These are phyloP conservation scores for Arctium minus DNA, from an alignment of 129 eudicot genomes.

Conservation along the genomic window DNA sequence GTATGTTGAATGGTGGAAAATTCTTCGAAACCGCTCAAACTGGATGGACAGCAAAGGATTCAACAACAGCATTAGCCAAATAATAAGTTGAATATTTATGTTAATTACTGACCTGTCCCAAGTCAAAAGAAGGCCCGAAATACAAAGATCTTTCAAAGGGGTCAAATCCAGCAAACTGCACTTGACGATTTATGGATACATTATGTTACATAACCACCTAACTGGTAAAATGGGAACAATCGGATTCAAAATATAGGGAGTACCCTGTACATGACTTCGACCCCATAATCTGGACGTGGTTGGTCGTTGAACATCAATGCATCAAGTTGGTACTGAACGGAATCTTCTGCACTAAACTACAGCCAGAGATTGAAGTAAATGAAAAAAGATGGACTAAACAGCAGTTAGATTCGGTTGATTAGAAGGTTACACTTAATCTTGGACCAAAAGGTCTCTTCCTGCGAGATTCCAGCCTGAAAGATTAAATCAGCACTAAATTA, in stretches of 20 bases:
- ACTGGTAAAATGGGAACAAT: background rate
- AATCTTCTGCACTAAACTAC: conserved; percentile 93
- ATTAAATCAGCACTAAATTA: conserved; percentile 1
- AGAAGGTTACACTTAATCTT: conserved; percentile 65
- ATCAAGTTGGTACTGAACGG: conserved; percentile 81
- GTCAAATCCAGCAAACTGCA: conserved; percentile 98
- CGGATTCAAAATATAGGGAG: background rate
- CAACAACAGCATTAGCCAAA: background rate
- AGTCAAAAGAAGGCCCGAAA: conserved; percentile 91
- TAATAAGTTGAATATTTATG: conserved; percentile 1
- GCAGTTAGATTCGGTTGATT: background rate
- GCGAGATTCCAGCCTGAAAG: conserved; percentile 87
- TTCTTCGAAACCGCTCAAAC: conserved; percentile 90
- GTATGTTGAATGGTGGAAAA: conserved; percentile 86
- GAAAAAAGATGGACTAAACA: conserved; percentile 5
- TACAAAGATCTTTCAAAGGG: conserved; percentile 94
- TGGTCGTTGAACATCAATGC: conserved; percentile 93
- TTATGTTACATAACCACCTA: background rate
- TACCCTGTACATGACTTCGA: conserved; percentile 98
- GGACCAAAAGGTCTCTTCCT: conserved; percentile 88
- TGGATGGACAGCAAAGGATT: conserved; percentile 17
- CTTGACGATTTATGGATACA: background rate
- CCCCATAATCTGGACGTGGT: conserved; percentile 92
- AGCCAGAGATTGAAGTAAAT: conserved; percentile 19
- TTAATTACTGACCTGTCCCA: conserved; percentile 76